phyloP scores from a whole-genome alignment of 495 filamentous ascomycete genomes.

The Aspergillus baeticus region DNA sequence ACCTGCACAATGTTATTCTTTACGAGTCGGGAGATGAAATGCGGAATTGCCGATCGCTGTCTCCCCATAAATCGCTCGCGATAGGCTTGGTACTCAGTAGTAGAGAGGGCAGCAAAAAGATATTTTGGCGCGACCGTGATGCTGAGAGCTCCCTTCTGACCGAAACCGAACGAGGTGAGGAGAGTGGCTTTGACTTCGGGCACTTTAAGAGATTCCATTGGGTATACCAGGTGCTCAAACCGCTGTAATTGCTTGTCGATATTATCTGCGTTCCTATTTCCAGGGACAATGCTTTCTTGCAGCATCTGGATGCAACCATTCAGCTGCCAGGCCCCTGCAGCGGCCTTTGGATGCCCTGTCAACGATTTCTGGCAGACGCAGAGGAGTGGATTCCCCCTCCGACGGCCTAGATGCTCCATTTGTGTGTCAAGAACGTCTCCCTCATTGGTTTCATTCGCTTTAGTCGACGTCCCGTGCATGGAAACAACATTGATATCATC shows the following conservation, averaged over 20 bases:
- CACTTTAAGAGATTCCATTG: conserved; percentile 86
- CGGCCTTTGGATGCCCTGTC: conserved; percentile 98
- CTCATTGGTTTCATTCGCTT: conserved; percentile 99
- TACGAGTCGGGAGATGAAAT: conserved; percentile 35
- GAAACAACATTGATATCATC: conserved; percentile 93
- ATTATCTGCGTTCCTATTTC: conserved; percentile 98
- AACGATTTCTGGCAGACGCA: conserved; percentile 99
- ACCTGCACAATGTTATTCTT: conserved; percentile 54
- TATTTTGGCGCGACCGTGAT: conserved; percentile 94
- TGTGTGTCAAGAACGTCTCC: conserved; percentile 96
- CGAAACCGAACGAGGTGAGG: conserved; percentile 98
- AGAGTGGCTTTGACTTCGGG: conserved; percentile 95
- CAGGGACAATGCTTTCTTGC: conserved; percentile 86
- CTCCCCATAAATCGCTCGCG: conserved; percentile 84
- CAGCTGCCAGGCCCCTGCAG: conserved; percentile 98
- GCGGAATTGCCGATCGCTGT: conserved; percentile 36
- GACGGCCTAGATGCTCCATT: conserved; percentile 87
- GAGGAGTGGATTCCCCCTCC: conserved; percentile 93
- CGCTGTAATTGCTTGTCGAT: conserved; percentile 91
- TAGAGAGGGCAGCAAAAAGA: conserved; percentile 79
- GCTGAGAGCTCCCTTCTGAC: conserved; percentile 95
- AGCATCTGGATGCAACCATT: conserved; percentile 95
- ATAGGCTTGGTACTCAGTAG: conserved; percentile 32
- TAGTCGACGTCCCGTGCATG: conserved; percentile 98
- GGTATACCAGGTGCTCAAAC: conserved; percentile 96